These are phyloP conservation scores for Hypoxylon subgilvum DNA, from an alignment of 495 filamentous ascomycete species.

Conservation along the genomic window DNA sequence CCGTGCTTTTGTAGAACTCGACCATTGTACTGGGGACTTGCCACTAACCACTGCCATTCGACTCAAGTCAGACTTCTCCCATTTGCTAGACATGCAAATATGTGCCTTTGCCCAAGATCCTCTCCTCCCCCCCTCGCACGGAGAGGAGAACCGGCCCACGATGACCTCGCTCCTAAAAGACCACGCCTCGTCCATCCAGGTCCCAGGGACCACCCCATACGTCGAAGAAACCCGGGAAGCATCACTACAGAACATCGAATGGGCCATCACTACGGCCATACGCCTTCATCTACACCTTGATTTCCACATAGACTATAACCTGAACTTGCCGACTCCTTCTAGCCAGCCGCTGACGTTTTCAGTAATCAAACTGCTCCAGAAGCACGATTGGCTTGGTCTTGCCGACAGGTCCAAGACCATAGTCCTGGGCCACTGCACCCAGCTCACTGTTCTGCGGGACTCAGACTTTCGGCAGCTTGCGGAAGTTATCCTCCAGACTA, in stretches of 20 bases:
- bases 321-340: slow-evolving; percentile 47
- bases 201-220: slow-evolving; percentile 73
- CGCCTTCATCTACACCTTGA: slow-evolving; percentile 64
- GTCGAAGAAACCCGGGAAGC: slow-evolving; percentile 62
- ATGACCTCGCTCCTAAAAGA: slow-evolving; percentile 28
- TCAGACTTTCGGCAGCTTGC: slow-evolving; percentile 58
- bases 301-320: slow-evolving; percentile 76
- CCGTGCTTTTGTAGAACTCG: slow-evolving; percentile 77
- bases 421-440: slow-evolving; percentile 73
- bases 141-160: slow-evolving; percentile 41
- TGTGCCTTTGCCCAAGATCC: slow-evolving; percentile 76
- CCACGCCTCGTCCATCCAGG: slow-evolving; percentile 61
- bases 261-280: slow-evolving; percentile 61
- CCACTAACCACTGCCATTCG: slow-evolving; percentile 64
- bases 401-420: slow-evolving; percentile 54
- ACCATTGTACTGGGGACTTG: slow-evolving; percentile 62
- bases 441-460: slow-evolving; percentile 62
- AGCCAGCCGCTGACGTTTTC: slow-evolving; percentile 59
- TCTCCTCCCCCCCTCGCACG: slow-evolving; percentile 63
- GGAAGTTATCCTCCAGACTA: slow-evolving; percentile 47
- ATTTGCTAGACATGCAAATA: slow-evolving; percentile 68
- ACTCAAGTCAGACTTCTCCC: slow-evolving; percentile 63
- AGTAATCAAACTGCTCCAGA: slow-evolving; percentile 57
- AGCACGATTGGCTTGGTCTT: slow-evolving; percentile 52
- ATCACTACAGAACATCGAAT: slow-evolving; percentile 66